Percentiles rank a stretch among this genome's conserved stretches.
phyloP scores from a whole-genome alignment of 805 yeast genomes.

The Hyphopichia homilentoma region DNA sequence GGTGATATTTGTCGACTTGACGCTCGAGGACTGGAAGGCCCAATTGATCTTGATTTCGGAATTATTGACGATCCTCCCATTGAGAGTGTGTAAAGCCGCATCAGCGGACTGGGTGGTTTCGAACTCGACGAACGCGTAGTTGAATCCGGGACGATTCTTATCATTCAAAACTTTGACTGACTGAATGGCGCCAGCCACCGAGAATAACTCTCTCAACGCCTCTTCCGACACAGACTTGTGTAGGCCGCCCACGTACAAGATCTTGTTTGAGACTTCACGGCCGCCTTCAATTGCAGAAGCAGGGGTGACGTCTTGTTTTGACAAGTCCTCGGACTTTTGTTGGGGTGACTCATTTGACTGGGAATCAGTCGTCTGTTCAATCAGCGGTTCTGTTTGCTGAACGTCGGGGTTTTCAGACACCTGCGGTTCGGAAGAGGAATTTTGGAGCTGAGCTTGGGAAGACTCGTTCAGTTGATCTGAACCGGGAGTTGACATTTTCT shows the following conservation, averaged over 20 bases:
- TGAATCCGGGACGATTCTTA: slow-evolving; percentile 67
- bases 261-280: slow-evolving; percentile 68
- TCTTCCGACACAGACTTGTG: slow-evolving; percentile 65
- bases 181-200: slow-evolving; percentile 56
- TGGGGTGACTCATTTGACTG: slow-evolving; percentile 1
- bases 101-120: slow-evolving; percentile 55
- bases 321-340: no score
- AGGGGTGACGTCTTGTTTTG: slow-evolving; percentile 27
- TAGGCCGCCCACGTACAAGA: slow-evolving; percentile 74
- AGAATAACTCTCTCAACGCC: slow-evolving; percentile 56
- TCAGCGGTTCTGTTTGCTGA: slow-evolving; percentile 1
- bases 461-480: no score
- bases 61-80: slow-evolving; percentile 55
- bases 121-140: slow-evolving; percentile 83
- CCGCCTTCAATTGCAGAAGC: slow-evolving; percentile 82
- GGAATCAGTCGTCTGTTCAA: slow-evolving; percentile 1
- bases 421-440: no score
- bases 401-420: background rate
- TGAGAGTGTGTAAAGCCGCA: slow-evolving; percentile 55
- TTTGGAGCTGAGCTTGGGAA: no score
- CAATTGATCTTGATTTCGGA: slow-evolving; percentile 65
- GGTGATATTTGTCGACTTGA: slow-evolving; percentile 37
- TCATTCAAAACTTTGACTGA: slow-evolving; percentile 71
- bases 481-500: no score
- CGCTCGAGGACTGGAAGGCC: slow-evolving; percentile 81